Evolutionary conservation across 2,329 filamentous ascomycete species (phyloP).

Genomic region (Didymosphaeria variabile): DNA sequence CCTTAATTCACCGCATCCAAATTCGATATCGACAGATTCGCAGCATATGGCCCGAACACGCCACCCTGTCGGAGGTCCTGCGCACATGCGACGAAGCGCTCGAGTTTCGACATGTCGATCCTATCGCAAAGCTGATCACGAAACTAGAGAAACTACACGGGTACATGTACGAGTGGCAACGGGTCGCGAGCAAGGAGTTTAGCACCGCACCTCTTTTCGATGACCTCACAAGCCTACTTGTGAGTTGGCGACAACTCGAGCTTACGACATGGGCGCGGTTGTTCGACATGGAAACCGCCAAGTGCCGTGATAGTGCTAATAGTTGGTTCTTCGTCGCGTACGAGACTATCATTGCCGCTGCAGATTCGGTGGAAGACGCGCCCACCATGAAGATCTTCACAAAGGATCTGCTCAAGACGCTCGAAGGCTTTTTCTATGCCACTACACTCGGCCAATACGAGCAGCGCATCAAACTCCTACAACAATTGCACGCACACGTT

Average conservation of each 20-base stretch:
- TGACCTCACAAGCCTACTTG: constrained; percentile 79
- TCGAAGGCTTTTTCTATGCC: constrained; percentile 80
- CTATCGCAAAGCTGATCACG: constrained; percentile 84
- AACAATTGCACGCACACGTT: constrained; percentile 70
- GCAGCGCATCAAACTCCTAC: constrained; percentile 75
- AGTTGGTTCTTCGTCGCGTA: constrained; percentile 98
- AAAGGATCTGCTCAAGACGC: constrained; percentile 74
- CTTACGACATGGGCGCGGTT: constrained; percentile 90
- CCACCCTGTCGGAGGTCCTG: constrained; percentile 82
- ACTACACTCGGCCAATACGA: constrained; percentile 84
- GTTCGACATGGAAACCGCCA: constrained; percentile 82
- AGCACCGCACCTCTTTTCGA: constrained; percentile 76
- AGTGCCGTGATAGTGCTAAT: constrained; percentile 78
- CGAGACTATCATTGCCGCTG: constrained; percentile 82
- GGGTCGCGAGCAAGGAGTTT: constrained; percentile 84
- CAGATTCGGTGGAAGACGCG: constrained; percentile 69
- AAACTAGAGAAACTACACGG: constrained; percentile 87
- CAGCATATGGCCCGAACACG: constrained; percentile 73
- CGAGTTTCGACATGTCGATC: constrained; percentile 79
- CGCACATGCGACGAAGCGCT: constrained; percentile 77
- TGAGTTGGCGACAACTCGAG: constrained; percentile 90
- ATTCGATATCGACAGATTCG: constrained; percentile 75
- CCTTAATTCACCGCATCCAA: constrained; percentile 73
- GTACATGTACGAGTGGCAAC: constrained; percentile 92
- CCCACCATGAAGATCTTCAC: constrained; percentile 71